Evolutionary conservation across 352 stramenopile species (phyloP).

Genomic region (Peronospora destructor): DNA sequence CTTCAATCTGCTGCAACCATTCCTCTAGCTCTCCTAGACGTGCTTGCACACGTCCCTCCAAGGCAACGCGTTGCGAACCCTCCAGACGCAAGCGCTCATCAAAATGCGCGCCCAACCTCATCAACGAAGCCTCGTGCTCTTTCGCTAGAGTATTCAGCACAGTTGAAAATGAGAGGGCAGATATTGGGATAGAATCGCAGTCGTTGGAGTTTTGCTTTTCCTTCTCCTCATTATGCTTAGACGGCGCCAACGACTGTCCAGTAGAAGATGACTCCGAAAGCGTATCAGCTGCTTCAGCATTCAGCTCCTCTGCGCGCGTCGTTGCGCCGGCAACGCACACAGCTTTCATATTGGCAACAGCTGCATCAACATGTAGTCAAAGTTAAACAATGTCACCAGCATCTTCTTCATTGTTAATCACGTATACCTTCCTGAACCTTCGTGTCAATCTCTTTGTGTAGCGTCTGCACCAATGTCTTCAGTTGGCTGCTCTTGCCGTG

Average conservation of each 20-base stretch:
- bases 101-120: constrained; percentile 59
- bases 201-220: constrained; percentile 9
- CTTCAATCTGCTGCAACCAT: constrained; percentile 76
- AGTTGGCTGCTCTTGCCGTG: constrained; percentile 54
- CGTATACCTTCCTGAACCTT: constrained; percentile 38
- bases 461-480: constrained; percentile 64
- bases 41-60: constrained; percentile 50
- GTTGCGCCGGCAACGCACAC: constrained; percentile 12
- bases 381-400: not conserved
- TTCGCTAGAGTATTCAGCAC: constrained; percentile 50
- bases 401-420: not conserved
- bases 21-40: constrained; percentile 63
- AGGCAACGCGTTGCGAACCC: constrained; percentile 50
- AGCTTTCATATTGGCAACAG: constrained; percentile 15
- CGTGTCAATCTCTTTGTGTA: constrained; percentile 61
- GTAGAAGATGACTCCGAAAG: constrained; percentile 13
- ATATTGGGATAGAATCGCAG: constrained; percentile 7
- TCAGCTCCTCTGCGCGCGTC: constrained; percentile 12
- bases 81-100: constrained; percentile 56
- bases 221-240: constrained; percentile 8
- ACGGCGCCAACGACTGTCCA: constrained; percentile 15
- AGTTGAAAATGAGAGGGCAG: constrained; percentile 36
- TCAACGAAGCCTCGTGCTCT: constrained; percentile 64
- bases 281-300: constrained; percentile 8
- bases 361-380: constrained; percentile 4